Evolutionary conservation across 2,329 filamentous ascomycete genomes (phyloP).

Genomic region (Thelonectria discophora): DNA sequence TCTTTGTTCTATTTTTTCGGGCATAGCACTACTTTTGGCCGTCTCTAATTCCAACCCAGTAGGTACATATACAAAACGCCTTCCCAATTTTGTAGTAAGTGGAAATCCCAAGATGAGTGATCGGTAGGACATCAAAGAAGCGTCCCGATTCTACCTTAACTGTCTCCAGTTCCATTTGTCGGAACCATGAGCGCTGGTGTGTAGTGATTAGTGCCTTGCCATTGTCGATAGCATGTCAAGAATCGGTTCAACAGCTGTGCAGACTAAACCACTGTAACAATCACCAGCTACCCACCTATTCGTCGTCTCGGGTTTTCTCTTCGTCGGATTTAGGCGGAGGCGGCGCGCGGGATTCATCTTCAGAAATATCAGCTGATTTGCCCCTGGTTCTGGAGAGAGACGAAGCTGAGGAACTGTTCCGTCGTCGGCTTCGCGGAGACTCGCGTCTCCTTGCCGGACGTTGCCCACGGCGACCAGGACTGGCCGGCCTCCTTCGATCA

Average conservation of each 20-base stretch:
- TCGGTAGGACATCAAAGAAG: not conserved
- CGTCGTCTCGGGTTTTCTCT: constrained; percentile 26
- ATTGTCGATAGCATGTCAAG: constrained; percentile 21
- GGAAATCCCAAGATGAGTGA: not conserved
- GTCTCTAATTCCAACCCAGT: not conserved
- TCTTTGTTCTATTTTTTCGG: not conserved
- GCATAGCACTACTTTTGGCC: not conserved
- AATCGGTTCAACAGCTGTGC: constrained; percentile 4
- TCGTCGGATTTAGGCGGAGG: constrained; percentile 28
- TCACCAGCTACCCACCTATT: constrained; percentile 39
- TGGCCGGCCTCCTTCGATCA: constrained; percentile 18
- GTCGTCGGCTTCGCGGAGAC: constrained; percentile 49
- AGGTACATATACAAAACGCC: not conserved
- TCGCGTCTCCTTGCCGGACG: constrained; percentile 29
- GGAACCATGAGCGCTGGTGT: constrained; percentile 7
- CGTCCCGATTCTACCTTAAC: no score
- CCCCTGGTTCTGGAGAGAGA: constrained; percentile 59
- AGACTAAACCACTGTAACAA: constrained; percentile 1
- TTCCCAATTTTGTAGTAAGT: not conserved
- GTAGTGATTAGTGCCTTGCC: constrained; percentile 23
- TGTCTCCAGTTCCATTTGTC: constrained; percentile 1
- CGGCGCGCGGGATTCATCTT: constrained; percentile 43
- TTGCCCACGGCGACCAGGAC: constrained; percentile 21
- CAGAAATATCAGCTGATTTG: constrained; percentile 65
- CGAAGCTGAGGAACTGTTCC: constrained; percentile 62